phyloP scores from a whole-genome alignment of 129 eudicot species.

The Silybum marianum region DNA sequence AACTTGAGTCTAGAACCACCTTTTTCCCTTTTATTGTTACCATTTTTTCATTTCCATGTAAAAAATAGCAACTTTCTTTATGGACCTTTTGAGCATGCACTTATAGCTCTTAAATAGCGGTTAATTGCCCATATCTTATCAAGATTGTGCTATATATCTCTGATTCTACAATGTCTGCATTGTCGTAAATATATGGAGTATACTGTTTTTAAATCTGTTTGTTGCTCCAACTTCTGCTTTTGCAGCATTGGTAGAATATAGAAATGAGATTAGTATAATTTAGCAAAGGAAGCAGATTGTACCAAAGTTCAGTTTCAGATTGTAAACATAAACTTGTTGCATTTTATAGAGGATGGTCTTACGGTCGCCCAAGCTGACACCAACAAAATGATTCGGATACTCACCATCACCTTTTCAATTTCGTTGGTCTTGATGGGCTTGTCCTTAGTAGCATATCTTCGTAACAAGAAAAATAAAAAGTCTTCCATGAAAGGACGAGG shows the following conservation, averaged over 20 bases:
- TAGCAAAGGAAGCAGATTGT: not conserved
- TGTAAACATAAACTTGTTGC: not conserved
- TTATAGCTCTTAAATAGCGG: not conserved
- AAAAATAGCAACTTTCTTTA: not conserved
- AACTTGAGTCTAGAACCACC: not conserved
- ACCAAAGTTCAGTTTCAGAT: not conserved
- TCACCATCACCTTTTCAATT: not conserved
- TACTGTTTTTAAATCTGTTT: not conserved
- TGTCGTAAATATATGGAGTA: not conserved
- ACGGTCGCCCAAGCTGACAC: not conserved
- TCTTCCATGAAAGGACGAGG: conserved; percentile 8
- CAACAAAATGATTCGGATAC: not conserved
- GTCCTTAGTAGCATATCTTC: not conserved
- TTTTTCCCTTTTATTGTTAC: not conserved
- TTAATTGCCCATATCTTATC: not conserved
- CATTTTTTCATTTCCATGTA: not conserved
- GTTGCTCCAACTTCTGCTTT: not conserved
- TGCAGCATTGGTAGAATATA: not conserved
- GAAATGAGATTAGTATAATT: not conserved
- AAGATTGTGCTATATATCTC: not conserved
- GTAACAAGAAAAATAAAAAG: conserved; percentile 3
- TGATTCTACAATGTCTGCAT: not conserved
- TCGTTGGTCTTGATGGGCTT: not conserved
- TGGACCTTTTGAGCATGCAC: not conserved
- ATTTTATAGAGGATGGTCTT: conserved; percentile 1